Percentiles rank a stretch among this genome's conserved stretches.
Evolutionary conservation across 768 basidiomycete genomes (phyloP).

Genomic region (Auricularia heimuer): DNA sequence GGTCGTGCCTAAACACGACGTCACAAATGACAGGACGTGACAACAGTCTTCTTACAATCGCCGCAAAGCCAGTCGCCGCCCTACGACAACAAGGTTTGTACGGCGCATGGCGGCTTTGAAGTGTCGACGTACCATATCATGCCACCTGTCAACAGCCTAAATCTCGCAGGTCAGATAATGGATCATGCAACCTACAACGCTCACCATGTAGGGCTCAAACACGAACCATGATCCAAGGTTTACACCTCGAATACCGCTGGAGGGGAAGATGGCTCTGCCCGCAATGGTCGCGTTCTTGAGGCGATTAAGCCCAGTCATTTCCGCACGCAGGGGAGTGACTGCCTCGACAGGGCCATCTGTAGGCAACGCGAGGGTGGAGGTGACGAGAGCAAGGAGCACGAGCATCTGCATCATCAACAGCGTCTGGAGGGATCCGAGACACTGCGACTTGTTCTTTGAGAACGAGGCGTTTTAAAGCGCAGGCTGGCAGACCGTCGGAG

Average conservation of each 20-base stretch:
- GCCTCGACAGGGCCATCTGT: background rate
- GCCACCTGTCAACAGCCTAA: background rate
- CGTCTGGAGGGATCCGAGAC: too few species aligned
- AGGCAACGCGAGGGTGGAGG: background rate
- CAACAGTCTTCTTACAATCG: background rate
- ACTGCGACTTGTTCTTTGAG: too few species aligned
- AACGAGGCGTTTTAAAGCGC: too few species aligned
- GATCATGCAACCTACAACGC: background rate
- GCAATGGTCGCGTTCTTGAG: background rate
- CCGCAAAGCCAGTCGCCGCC: conserved; percentile 1
- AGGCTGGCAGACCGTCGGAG: too few species aligned
- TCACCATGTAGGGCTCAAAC: background rate
- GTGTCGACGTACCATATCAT: background rate
- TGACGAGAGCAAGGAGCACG: background rate
- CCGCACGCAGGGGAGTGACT: background rate
- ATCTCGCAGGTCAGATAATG: background rate
- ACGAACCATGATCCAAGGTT: background rate
- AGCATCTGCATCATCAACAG: background rate
- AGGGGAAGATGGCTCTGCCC: background rate
- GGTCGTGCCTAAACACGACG: background rate
- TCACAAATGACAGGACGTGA: background rate
- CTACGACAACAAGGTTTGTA: background rate
- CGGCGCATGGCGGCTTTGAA: background rate
- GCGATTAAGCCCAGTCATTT: background rate
- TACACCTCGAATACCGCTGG: background rate